Evolutionary conservation across 495 filamentous ascomycete species (phyloP).

Genomic region (Penicillium silybi): DNA sequence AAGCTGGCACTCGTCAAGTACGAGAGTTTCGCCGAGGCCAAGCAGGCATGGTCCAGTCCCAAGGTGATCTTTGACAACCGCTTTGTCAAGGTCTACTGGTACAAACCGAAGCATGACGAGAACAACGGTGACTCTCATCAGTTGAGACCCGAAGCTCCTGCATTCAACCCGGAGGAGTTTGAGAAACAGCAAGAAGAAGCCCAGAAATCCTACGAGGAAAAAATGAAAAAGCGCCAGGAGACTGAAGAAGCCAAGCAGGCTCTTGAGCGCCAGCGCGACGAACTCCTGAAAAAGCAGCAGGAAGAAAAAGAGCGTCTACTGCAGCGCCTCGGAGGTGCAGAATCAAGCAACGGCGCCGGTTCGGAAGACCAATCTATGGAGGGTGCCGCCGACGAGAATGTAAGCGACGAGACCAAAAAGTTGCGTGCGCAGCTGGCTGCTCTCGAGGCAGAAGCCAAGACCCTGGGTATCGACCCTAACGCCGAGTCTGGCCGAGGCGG

Average conservation of each 20-base stretch:
- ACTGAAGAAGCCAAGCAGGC: conserved; percentile 66
- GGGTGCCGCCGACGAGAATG: conserved; percentile 43
- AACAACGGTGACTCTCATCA: conserved; percentile 25
- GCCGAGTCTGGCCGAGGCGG: conserved; percentile 25
- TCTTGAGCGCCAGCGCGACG: conserved; percentile 71
- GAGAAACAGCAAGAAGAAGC: conserved; percentile 70
- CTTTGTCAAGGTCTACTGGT: conserved; percentile 98
- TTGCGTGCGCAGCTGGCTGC: conserved; percentile 76
- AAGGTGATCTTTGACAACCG: conserved; percentile 96
- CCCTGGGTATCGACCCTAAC: conserved; percentile 66
- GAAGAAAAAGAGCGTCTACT: conserved; percentile 72
- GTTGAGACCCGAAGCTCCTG: conserved; percentile 18
- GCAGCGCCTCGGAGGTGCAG: conserved; percentile 54
- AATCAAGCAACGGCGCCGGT: conserved; percentile 19
- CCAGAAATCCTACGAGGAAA: conserved; percentile 76
- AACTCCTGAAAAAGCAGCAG: conserved; percentile 67
- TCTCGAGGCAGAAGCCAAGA: conserved; percentile 80
- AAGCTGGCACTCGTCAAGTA: conserved; percentile 80
- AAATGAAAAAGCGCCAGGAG: conserved; percentile 67
- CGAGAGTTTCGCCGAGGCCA: conserved; percentile 65
- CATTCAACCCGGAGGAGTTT: conserved; percentile 77
- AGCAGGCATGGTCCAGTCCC: conserved; percentile 81
- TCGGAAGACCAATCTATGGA: conserved; percentile 12
- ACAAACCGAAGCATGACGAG: conserved; percentile 57
- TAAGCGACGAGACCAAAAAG: conserved; percentile 58